Conservation (phyloP, 2,329 filamentous ascomycete species). For the Penicillium sp. region DNA sequence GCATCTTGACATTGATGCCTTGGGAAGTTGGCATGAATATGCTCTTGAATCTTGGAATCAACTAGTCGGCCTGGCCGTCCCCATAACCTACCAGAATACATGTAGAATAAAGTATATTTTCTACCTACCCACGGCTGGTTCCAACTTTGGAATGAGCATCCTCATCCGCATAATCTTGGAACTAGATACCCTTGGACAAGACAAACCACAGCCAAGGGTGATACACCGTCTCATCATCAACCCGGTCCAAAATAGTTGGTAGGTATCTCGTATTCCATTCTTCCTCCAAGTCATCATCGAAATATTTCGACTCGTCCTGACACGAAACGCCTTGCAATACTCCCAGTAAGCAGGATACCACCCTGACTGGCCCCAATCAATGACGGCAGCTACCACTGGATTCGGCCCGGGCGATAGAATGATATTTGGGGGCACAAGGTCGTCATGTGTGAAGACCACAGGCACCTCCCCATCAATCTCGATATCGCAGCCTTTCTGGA, state of each 20-base stretch:
- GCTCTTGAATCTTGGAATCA: too few relatives aligned
- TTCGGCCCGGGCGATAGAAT: slow-evolving; percentile 23
- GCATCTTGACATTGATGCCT: too few relatives aligned
- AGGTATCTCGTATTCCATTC: slow-evolving; percentile 37
- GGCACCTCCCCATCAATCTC: slow-evolving; percentile 26
- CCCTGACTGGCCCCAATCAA: too few relatives aligned
- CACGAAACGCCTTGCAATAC: slow-evolving; percentile 25
- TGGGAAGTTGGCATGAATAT: too few relatives aligned
- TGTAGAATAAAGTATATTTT: background rate
- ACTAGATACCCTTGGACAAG: slow-evolving; percentile 30
- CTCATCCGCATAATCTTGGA: slow-evolving; percentile 1
- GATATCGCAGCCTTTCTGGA: slow-evolving; percentile 35
- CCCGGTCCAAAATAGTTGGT: slow-evolving; percentile 32
- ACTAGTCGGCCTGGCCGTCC: too few relatives aligned
- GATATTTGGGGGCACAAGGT: slow-evolving; percentile 26
- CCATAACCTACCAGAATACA: background rate
- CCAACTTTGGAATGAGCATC: slow-evolving; percentile 3
- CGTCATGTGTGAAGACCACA: slow-evolving; percentile 27
- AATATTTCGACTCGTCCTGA: slow-evolving; percentile 22
- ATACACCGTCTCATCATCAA: slow-evolving; percentile 35
- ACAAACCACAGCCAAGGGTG: slow-evolving; percentile 37
- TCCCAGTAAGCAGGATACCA: too few relatives aligned
- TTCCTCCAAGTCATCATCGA: slow-evolving; percentile 25
- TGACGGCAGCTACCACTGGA: background rate
- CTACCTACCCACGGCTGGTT: background rate